These are phyloP conservation scores for Raffaelea albimanens DNA, from an alignment of 2,329 filamentous ascomycete species.

Conservation along the genomic window DNA sequence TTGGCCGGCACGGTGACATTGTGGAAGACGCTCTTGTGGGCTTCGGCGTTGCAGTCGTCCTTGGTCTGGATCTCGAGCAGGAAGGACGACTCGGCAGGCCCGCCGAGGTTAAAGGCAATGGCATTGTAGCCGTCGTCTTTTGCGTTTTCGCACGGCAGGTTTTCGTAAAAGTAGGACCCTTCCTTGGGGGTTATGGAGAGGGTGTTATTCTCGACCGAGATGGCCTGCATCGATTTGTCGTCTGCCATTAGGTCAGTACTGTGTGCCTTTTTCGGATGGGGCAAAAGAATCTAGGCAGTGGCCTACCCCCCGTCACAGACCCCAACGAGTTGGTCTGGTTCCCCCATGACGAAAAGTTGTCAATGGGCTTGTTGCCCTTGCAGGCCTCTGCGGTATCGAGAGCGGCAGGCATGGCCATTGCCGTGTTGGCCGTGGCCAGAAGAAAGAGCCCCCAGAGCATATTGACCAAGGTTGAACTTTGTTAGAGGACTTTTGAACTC, in stretches of 20 bases:
- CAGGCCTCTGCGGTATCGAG: constrained; percentile 13
- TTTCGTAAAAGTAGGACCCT: constrained; percentile 44
- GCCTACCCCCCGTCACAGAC: constrained; percentile 18
- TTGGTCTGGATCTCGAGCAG: constrained; percentile 12
- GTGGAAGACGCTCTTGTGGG: constrained; percentile 11
- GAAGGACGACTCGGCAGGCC: constrained; percentile 19
- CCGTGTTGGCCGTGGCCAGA: neutral
- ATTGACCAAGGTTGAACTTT: neutral
- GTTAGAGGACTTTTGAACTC: too few species aligned
- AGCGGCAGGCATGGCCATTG: neutral
- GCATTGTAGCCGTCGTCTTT: constrained; percentile 34
- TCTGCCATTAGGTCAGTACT: too few species aligned
- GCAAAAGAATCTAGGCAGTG: neutral
- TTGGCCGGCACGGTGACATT: constrained; percentile 6
- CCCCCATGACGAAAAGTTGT: constrained; percentile 19
- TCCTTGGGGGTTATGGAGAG: constrained; percentile 40
- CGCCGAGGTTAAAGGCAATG: constrained; percentile 36
- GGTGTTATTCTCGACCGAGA: constrained; percentile 29
- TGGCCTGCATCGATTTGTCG: constrained; percentile 35
- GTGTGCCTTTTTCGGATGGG: too few species aligned
- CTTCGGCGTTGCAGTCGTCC: constrained; percentile 23
- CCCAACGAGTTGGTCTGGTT: constrained; percentile 18
- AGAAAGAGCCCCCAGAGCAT: constrained; percentile 1
- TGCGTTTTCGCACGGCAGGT: constrained; percentile 36
- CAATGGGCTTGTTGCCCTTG: constrained; percentile 18